Evolutionary conservation across 139 green algal genomes (phyloP), one percentile per base, ranked within the genome.

Genomic region (Chlamydomonas eustigma): DNA sequence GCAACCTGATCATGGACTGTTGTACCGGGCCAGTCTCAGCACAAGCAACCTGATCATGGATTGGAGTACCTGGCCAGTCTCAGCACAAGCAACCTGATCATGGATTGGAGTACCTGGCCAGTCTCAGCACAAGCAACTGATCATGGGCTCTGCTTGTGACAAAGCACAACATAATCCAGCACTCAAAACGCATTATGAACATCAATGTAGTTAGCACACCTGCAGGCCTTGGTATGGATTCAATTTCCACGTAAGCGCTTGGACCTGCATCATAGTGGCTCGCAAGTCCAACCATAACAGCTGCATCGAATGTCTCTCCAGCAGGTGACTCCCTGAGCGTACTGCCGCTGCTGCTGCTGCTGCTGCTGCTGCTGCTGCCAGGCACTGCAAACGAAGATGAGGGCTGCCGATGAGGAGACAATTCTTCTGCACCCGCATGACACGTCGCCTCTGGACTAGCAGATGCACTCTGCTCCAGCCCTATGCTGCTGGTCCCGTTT

Each of bases 181-280:
- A n/a, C n/a, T n/a, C n/a, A n/a, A n/a, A n/a, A 73, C 30, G 22
- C 30, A 4, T 34, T 30, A 73, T 44, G 38, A 2, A 76, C 6
- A 76, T 4, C 70, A 44, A n/a, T 32, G 38, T 2, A 39, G 65
- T 39, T n/a, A 2, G 4, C 50, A 25, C 30, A 81, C 79, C 83
- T 37, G 82, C 1, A 1, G 78, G 79, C 31, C 72, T 38, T 22
- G 83, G 79, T 31, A 85, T 52, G 5, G 70, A 66, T 12, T 84
- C 82, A 18, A 84, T 73, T 50, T 1, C 34, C 39, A 76, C n/a
- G 33, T 78, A 44, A 25, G 50, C 75, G 12, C 67, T 8, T 3
- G 39, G 1, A 18, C 77, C 39, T 4, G 69, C 35, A 51, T 64
- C 64, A 31, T 31, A 18, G 2, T n/a, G n/a, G n/a, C n/a, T n/a